Evolutionary conservation across 495 filamentous ascomycete species (phyloP).

Genomic region (Penicillium maclennaniae): DNA sequence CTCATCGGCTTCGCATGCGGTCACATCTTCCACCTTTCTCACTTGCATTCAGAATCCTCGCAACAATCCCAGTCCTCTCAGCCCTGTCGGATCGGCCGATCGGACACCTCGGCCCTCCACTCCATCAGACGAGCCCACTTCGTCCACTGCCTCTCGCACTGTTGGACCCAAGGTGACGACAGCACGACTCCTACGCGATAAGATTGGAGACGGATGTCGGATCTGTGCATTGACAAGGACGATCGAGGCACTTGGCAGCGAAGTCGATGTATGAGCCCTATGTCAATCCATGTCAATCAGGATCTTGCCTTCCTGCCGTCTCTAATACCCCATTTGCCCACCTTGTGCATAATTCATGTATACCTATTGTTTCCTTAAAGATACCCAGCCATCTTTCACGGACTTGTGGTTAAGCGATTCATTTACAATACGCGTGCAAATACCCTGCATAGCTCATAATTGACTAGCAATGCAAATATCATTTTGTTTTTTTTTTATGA

Average conservation of each 20-base stretch:
- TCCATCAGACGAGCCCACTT: slow-evolving; percentile 16
- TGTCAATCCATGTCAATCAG: not conserved
- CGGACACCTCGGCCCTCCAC: slow-evolving; percentile 32
- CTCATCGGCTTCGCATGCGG: slow-evolving; percentile 89
- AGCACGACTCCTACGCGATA: slow-evolving; percentile 71
- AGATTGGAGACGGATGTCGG: slow-evolving; percentile 66
- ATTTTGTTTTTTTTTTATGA: not conserved
- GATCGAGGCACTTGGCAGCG: slow-evolving; percentile 33
- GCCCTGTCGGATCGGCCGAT: slow-evolving; percentile 13
- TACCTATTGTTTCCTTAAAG: slow-evolving; percentile 24
- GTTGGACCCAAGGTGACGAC: slow-evolving; percentile 88
- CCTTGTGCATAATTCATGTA: slow-evolving; percentile 10
- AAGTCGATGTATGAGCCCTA: slow-evolving; percentile 13
- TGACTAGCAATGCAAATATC: not conserved
- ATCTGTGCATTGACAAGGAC: slow-evolving; percentile 52
- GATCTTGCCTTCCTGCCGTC: not conserved
- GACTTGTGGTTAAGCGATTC: not conserved
- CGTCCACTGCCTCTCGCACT: slow-evolving; percentile 46
- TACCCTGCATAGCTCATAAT: not conserved
- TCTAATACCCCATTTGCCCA: slow-evolving; percentile 8
- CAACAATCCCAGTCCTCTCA: slow-evolving; percentile 20
- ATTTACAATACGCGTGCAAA: not conserved
- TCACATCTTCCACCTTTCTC: slow-evolving; percentile 84
- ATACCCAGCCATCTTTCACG: slow-evolving; percentile 25
- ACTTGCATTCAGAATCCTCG: slow-evolving; percentile 54